Evolutionary conservation across 768 basidiomycete species (phyloP).

Genomic region (Mycena amicta): DNA sequence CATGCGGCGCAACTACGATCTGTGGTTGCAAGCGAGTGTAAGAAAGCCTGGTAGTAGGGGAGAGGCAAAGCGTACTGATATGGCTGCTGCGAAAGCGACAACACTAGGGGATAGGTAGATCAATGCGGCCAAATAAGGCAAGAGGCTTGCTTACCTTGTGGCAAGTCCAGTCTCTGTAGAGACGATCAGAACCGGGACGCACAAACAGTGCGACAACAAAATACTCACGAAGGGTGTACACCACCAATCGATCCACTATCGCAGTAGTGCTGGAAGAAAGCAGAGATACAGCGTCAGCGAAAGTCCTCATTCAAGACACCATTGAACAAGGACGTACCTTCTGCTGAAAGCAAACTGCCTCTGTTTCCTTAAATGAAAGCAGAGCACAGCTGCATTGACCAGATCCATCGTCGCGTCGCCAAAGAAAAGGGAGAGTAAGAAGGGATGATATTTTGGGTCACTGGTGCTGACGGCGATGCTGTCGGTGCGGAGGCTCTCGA

Average conservation of each 20-base stretch:
- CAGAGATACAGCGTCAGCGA: not conserved
- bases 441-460: slow-evolving; percentile 2
- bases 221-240: slow-evolving; percentile 20
- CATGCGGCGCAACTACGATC: slow-evolving; percentile 12
- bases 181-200: too few relatives aligned
- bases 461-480: not conserved
- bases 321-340: slow-evolving; percentile 2
- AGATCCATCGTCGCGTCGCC: slow-evolving; percentile 16
- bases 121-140: too few relatives aligned
- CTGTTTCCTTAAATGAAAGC: slow-evolving; percentile 11
- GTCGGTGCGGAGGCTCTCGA: slow-evolving; percentile 3
- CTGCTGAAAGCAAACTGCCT: slow-evolving; percentile 9
- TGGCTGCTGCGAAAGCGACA: slow-evolving; percentile 14
- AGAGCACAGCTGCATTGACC: slow-evolving; percentile 14
- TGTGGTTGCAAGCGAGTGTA: not conserved
- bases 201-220: too few relatives aligned
- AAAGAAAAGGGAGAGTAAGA: slow-evolving; percentile 14
- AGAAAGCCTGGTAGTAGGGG: too few relatives aligned
- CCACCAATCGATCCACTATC: slow-evolving; percentile 9
- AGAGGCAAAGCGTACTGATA: slow-evolving; percentile 7
- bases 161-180: slow-evolving; percentile 13
- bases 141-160: slow-evolving; percentile 15
- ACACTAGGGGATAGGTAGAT: slow-evolving; percentile 9
- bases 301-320: not conserved
- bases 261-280: slow-evolving; percentile 4